Conservation (phyloP, 2,329 filamentous ascomycete species). For the Trichoderma koningii region DNA sequence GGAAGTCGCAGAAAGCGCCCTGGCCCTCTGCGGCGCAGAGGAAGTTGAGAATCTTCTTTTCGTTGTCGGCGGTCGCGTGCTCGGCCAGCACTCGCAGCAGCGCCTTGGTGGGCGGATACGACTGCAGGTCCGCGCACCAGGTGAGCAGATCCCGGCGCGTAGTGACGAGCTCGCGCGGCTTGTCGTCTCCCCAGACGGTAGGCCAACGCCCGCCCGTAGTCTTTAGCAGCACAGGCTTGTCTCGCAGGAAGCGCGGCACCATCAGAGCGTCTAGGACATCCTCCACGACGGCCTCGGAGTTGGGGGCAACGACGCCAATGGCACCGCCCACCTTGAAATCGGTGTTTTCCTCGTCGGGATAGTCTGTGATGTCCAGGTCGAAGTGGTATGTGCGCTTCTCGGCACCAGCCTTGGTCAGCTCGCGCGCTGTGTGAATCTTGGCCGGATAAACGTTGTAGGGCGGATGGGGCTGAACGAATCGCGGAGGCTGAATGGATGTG, state of each 20-base stretch:
- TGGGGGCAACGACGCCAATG: conserved; percentile 89
- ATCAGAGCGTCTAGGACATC: conserved; percentile 80
- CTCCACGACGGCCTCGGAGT: conserved; percentile 74
- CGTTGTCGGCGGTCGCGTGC: conserved; percentile 74
- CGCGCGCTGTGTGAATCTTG: conserved; percentile 79
- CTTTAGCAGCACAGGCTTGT: conserved; percentile 77
- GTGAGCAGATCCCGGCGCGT: conserved; percentile 89
- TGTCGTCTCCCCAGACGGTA: conserved; percentile 94
- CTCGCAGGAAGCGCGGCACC: conserved; percentile 78
- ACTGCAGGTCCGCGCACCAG: conserved; percentile 94
- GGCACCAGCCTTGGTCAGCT: conserved; percentile 83
- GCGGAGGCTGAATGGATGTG: conserved; percentile 72
- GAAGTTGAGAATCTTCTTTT: conserved; percentile 86
- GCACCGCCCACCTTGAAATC: conserved; percentile 97
- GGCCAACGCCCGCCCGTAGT: conserved; percentile 88
- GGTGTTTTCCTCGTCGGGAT: conserved; percentile 78
- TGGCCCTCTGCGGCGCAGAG: conserved; percentile 89
- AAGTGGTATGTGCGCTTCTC: conserved; percentile 98
- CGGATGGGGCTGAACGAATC: conserved; percentile 90
- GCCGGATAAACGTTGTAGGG: conserved; percentile 91
- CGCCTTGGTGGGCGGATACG: conserved; percentile 85
- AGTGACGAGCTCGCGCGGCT: conserved; percentile 81
- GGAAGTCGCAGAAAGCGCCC: conserved; percentile 88
- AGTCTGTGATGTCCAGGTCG: conserved; percentile 93
- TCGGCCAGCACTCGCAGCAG: conserved; percentile 85